A percentile compares a stretch with the other conserved stretches of the same genome.
Evolutionary conservation across 1,139 yeast genomes (phyloP).

Genomic region (Hyphopichia buzzinii): DNA sequence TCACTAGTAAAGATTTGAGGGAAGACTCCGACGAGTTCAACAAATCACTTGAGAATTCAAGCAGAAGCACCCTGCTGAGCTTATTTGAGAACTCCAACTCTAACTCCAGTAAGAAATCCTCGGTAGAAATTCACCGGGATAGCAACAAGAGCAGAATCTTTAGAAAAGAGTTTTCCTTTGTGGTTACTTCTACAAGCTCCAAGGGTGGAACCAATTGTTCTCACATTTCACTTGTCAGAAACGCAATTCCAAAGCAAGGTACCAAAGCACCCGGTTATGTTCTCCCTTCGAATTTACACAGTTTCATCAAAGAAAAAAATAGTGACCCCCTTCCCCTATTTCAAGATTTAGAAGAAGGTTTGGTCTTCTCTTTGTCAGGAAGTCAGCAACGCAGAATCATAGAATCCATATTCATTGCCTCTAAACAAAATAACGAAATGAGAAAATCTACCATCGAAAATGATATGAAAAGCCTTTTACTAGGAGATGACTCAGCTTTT

Average conservation of each 20-base stretch:
- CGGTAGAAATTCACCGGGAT: not conserved
- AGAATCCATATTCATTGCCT: not conserved
- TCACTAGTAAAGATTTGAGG: too few species aligned
- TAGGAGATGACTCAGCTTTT: slow-evolving; percentile 1
- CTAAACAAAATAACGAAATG: not conserved
- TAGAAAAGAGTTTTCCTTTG: not conserved
- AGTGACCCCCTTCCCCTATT: slow-evolving; percentile 1
- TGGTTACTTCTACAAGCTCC: not conserved
- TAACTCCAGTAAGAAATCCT: not conserved
- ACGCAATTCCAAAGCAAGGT: not conserved
- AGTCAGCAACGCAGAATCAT: not conserved
- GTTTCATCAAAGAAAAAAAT: not conserved
- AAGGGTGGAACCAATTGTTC: not conserved
- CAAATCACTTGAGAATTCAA: not conserved
- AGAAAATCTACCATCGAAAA: not conserved
- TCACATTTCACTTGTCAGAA: not conserved
- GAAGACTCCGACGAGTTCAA: too few species aligned
- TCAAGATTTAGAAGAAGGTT: not conserved
- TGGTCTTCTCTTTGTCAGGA: not conserved
- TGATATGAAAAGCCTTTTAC: not conserved
- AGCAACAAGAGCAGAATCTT: not conserved
- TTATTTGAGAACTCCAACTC: not conserved
- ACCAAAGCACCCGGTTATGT: not conserved
- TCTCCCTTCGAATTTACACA: not conserved
- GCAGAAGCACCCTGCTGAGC: not conserved